A percentile compares a stretch with the other conserved stretches of the same genome.
These are phyloP conservation scores for Jatropha podagrica DNA, from an alignment of 441 rosid species.

Conservation along the genomic window DNA sequence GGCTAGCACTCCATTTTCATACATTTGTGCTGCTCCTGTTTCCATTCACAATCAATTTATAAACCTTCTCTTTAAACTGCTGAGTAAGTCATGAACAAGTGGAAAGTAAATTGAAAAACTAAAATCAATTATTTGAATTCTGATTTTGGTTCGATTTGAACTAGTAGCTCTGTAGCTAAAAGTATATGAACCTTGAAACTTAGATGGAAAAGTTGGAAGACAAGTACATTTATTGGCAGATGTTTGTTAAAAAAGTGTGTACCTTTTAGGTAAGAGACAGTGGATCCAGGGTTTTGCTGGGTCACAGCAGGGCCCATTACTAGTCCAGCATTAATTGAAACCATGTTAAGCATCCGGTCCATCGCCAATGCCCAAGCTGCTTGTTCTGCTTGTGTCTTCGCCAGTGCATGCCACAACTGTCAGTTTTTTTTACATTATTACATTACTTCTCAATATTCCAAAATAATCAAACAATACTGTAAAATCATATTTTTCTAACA, in stretches of 20 bases:
- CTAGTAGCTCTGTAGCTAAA: too few species aligned
- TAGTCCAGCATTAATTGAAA: slow-evolving; percentile 70
- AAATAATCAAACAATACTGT: too few species aligned
- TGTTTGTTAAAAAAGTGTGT: background rate
- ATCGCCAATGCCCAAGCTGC: slow-evolving; percentile 89
- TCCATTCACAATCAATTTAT: too few species aligned
- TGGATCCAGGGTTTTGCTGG: slow-evolving; percentile 56
- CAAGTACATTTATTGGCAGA: background rate
- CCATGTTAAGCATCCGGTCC: slow-evolving; percentile 82
- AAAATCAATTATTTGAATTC: too few species aligned
- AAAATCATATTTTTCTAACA: too few species aligned
- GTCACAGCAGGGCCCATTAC: slow-evolving; percentile 67
- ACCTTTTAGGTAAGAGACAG: slow-evolving; percentile 83
- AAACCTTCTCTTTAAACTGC: too few species aligned
- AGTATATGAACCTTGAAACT: too few species aligned
- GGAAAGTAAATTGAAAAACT: too few species aligned
- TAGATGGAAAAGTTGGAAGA: too few species aligned
- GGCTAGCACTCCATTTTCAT: slow-evolving; percentile 73
- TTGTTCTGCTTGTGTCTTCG: slow-evolving; percentile 71
- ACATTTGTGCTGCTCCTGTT: slow-evolving; percentile 82
- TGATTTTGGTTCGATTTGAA: too few species aligned
- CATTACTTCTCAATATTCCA: background rate
- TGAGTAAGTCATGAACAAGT: too few species aligned
- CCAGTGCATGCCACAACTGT: slow-evolving; percentile 76
- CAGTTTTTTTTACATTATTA: background rate